phyloP scores from a whole-genome alignment of 2,329 filamentous ascomycete species.

The Lachnellula arida region DNA sequence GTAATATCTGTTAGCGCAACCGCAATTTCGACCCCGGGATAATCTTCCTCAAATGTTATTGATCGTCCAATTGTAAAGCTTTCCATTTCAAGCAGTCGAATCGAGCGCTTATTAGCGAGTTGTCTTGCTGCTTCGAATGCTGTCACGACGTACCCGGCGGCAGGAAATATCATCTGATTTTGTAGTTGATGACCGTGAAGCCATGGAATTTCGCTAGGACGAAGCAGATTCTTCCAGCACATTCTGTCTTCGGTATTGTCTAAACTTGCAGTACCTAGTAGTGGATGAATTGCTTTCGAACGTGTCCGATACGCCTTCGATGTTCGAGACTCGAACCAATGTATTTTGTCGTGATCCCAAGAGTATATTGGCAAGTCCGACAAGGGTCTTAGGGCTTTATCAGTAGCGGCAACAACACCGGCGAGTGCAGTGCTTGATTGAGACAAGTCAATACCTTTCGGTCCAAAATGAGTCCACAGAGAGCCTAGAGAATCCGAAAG shows the following conservation, averaged over 20 bases:
- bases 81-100: constrained; percentile 32
- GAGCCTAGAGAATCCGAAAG: background rate
- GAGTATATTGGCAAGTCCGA: constrained; percentile 42
- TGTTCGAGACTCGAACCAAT: constrained; percentile 43
- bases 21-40: constrained; percentile 8
- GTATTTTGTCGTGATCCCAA: constrained; percentile 46
- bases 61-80: constrained; percentile 6
- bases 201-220: constrained; percentile 37
- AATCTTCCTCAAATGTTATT: constrained; percentile 3
- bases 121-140: constrained; percentile 35
- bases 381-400: constrained; percentile 17
- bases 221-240: constrained; percentile 7
- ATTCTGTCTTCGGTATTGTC: constrained; percentile 13
- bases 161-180: constrained; percentile 36
- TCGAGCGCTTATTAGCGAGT: constrained; percentile 2
- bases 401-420: background rate
- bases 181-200: constrained; percentile 40
- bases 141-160: constrained; percentile 43
- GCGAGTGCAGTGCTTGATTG: background rate
- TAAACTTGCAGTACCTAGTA: constrained; percentile 29
- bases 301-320: constrained; percentile 36
- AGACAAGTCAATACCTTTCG: background rate
- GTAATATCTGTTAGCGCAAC: constrained; percentile 9
- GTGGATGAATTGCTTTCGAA: constrained; percentile 41
- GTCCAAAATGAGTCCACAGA: background rate